A percentile compares a stretch with the other conserved stretches of the same genome.
These are phyloP conservation scores for Linaria vulgaris DNA, from an alignment of 257 asterid species.

Conservation along the genomic window DNA sequence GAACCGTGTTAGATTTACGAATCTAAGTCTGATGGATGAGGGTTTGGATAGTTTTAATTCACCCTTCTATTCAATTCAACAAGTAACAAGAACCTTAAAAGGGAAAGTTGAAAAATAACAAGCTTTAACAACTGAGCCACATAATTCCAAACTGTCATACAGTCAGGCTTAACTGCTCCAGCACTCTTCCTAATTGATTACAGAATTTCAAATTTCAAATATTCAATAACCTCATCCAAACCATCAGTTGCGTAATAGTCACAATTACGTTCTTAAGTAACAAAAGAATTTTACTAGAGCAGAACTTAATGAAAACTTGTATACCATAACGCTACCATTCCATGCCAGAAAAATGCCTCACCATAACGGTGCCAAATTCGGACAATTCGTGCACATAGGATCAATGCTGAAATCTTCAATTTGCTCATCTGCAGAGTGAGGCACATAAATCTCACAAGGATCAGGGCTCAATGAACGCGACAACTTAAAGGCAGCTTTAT, in stretches of 20 bases:
- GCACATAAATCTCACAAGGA: conserved; percentile 29
- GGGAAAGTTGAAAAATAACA: background rate
- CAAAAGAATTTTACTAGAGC: background rate
- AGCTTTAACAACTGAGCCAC: conserved; percentile 10
- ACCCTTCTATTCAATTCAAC: background rate
- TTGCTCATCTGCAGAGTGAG: conserved; percentile 34
- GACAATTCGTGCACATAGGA: conserved; percentile 96
- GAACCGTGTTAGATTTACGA: no score
- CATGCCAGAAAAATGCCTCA: conserved; percentile 33
- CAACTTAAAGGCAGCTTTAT: conserved; percentile 55
- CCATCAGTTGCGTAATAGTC: conserved; percentile 5
- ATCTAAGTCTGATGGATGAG: no score
- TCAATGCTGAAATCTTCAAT: conserved; percentile 56
- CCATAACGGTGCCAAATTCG: conserved; percentile 89
- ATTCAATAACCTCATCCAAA: background rate
- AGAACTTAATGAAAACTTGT: background rate
- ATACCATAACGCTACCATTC: background rate
- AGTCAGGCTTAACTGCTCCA: background rate
- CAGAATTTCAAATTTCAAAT: background rate
- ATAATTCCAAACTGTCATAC: background rate
- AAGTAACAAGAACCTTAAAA: background rate
- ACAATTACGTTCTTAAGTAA: background rate
- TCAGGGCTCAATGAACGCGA: conserved; percentile 29
- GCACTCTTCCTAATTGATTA: background rate
- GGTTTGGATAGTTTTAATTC: background rate